Evolutionary conservation across 148 eudicot genomes (phyloP).

Genomic region (Vaccinium vitisidaea): DNA sequence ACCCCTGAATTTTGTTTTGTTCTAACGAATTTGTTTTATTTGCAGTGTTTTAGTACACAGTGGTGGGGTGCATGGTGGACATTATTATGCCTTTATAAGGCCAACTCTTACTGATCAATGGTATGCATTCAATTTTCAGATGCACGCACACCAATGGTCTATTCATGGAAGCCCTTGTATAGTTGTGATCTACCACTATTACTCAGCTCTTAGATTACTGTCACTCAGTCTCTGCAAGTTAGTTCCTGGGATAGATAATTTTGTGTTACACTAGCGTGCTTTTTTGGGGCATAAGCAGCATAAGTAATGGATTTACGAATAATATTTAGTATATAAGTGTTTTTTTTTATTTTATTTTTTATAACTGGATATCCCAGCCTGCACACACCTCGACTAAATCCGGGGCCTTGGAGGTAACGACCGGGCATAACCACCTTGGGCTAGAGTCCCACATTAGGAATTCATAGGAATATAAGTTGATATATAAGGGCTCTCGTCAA

Average conservation of each 20-base stretch:
- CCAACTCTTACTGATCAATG: slow-evolving; percentile 89
- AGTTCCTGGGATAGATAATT: not conserved
- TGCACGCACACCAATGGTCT: not conserved
- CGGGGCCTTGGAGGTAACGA: too few relatives aligned
- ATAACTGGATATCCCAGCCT: too few relatives aligned
- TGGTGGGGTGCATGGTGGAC: slow-evolving; percentile 98
- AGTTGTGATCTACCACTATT: not conserved
- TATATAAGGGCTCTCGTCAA: too few relatives aligned
- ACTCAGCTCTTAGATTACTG: not conserved
- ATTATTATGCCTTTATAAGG: slow-evolving; percentile 87
- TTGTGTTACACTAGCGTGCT: slow-evolving; percentile 1
- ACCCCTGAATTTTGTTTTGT: not conserved
- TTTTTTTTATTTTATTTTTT: too few relatives aligned
- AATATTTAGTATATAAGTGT: not conserved
- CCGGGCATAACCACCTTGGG: too few relatives aligned
- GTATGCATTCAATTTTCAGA: slow-evolving; percentile 36
- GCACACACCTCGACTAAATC: too few relatives aligned
- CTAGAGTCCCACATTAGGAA: too few relatives aligned
- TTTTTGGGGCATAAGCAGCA: not conserved
- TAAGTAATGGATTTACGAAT: not conserved
- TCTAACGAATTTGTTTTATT: slow-evolving; percentile 2
- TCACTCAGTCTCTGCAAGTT: not conserved
- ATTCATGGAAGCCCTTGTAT: not conserved
- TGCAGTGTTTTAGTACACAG: slow-evolving; percentile 94
- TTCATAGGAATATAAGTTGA: too few relatives aligned